Evolutionary conservation across 257 asterid genomes (phyloP).

Genomic region (Fraxinus americana): DNA sequence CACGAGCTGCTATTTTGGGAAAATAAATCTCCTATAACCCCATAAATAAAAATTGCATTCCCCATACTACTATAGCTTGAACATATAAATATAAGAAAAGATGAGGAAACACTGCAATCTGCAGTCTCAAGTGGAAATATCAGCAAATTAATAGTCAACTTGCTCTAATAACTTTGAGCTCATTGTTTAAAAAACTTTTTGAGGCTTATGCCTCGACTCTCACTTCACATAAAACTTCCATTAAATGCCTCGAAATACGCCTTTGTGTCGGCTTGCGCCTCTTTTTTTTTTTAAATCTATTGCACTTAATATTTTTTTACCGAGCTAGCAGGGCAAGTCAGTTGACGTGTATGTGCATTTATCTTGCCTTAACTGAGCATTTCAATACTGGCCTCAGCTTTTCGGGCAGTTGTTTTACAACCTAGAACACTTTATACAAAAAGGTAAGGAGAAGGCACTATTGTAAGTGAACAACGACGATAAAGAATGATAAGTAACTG

Average conservation of each 20-base stretch:
- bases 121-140: not conserved
- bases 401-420: not conserved
- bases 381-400: not conserved
- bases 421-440: not conserved
- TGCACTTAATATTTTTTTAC: no score
- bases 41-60: not conserved
- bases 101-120: not conserved
- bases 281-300: no score
- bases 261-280: not conserved
- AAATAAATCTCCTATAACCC: not conserved
- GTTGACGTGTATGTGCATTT: not conserved
- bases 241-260: not conserved
- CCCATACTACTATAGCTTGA: not conserved
- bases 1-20: not conserved
- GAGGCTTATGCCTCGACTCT: not conserved
- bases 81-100: not conserved
- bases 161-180: conserved; percentile 1
- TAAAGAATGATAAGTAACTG: not conserved
- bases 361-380: not conserved
- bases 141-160: not conserved
- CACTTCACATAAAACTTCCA: not conserved
- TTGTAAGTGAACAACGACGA: not conserved
- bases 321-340: not conserved
- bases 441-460: not conserved
- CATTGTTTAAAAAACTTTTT: not conserved